Base-by-base conservation (phyloP, 2,329 filamentous ascomycete genomes). In the Cladophialophora yegresii region DNA sequence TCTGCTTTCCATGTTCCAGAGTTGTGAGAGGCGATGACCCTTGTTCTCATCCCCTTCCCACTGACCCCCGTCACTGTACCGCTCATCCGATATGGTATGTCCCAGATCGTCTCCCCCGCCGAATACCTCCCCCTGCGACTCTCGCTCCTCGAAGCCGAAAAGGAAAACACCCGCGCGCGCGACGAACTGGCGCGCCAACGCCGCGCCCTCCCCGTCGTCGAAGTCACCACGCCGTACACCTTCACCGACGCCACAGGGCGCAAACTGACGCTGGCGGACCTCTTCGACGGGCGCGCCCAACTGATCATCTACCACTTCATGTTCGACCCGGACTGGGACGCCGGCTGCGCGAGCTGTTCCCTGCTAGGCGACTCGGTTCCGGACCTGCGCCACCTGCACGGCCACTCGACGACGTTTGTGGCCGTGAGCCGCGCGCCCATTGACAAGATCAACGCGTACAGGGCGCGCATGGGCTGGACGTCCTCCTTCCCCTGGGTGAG, bases 271-370 rank as follows among this genome's bases (percentile, higher is more conserved):
- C 69, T 74, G 12, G 32, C 50, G 1, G 71, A 74, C 36, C 70
- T 73, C 20, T 74, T 74, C 66, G 66, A 66, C 36, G 70, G 70
- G 28, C 72, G 70, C 33, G 62, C 70, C 8, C 73, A 74, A 49
- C 69, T 74, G 7, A 73, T 73, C 51, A 64, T 82, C 40, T 81
- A 81, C 67, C 79, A 82, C 70, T 81, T 81, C 73, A 82, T 82
- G 80, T 79, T 81, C 61, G 71, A 67, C 1, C 77, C 77, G 1
- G 70, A 72, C 12, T 67, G 72, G 4, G 73, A 75, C 2, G 67
- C 69, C 5, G 79, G 74, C 28, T 82, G 79, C 62, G 64, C 70
- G 16, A 78, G 77, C 4, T 82, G 78, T 68, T 73, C 74, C 7
- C 75, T 79, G 53, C 67, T 75, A 16, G 75, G 73, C 40, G 79